phyloP scores from a whole-genome alignment of 179 eudicot species.

The Carnegiea gigantea region DNA sequence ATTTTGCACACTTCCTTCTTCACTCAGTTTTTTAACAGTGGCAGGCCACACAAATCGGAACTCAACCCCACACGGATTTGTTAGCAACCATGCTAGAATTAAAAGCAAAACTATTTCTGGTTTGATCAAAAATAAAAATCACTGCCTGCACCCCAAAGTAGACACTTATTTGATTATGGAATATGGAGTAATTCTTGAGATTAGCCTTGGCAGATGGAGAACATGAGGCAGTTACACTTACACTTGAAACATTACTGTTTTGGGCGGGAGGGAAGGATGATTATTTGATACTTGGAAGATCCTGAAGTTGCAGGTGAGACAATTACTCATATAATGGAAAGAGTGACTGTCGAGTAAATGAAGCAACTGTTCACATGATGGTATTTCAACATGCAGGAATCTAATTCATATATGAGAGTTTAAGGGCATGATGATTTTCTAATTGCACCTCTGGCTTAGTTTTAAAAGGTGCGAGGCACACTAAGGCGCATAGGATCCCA shows the following conservation, averaged over 20 bases:
- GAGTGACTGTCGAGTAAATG: background rate
- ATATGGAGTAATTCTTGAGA: background rate
- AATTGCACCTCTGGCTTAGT: background rate
- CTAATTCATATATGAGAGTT: background rate
- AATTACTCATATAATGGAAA: background rate
- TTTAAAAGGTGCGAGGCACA: too few relatives aligned
- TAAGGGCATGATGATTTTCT: background rate
- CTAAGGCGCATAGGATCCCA: too few relatives aligned
- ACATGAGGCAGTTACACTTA: background rate
- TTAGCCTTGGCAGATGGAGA: background rate
- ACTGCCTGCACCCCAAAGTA: background rate
- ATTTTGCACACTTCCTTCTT: background rate
- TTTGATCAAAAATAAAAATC: background rate
- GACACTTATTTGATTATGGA: background rate
- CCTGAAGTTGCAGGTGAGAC: background rate
- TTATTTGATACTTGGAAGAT: background rate
- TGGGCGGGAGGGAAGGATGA: background rate
- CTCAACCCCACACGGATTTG: background rate
- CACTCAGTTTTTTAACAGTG: background rate
- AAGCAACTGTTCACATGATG: constrained; percentile 3
- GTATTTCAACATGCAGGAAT: background rate
- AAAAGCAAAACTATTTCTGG: background rate
- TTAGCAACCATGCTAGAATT: background rate
- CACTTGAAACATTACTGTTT: too few relatives aligned
- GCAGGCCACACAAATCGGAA: background rate